Evolutionary conservation across 164 flowering plant species (phyloP).

Genomic region (Santalum album): DNA sequence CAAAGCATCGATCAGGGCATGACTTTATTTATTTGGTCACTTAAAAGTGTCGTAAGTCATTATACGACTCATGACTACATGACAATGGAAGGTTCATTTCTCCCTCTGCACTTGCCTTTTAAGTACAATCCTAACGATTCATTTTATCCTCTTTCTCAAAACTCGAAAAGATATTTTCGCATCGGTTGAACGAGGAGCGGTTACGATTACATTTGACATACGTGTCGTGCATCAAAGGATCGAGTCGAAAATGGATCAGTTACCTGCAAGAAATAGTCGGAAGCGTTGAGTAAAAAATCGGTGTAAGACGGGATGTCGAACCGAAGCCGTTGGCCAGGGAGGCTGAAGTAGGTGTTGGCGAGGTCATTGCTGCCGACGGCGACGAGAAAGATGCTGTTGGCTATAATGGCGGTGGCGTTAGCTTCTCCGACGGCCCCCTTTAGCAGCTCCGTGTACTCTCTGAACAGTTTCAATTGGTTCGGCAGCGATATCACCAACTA

Average conservation of each 20-base stretch:
- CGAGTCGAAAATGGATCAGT: not conserved
- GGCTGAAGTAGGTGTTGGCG: conserved; percentile 40
- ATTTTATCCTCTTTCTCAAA: too few relatives aligned
- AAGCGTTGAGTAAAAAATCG: conserved; percentile 29
- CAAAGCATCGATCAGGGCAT: not conserved
- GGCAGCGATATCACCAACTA: conserved; percentile 42
- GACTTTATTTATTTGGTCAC: too few relatives aligned
- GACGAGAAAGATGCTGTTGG: conserved; percentile 32
- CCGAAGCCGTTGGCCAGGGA: conserved; percentile 11
- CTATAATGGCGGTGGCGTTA: conserved; percentile 26
- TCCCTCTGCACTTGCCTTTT: too few relatives aligned
- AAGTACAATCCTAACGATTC: too few relatives aligned
- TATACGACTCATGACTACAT: too few relatives aligned
- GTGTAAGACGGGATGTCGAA: conserved; percentile 48
- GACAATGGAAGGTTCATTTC: too few relatives aligned
- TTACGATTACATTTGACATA: too few relatives aligned
- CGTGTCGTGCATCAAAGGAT: too few relatives aligned
- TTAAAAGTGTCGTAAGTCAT: too few relatives aligned
- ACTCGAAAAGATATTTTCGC: too few relatives aligned
- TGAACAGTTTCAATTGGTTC: conserved; percentile 46
- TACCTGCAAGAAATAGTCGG: conserved; percentile 41
- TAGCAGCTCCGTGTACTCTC: conserved; percentile 46
- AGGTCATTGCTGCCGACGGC: conserved; percentile 62
- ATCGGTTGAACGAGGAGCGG: too few relatives aligned
- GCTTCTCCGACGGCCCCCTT: conserved; percentile 42